A percentile compares a stretch with the other conserved stretches of the same genome.
These are phyloP conservation scores for Pestalotiopsis sp. DNA, from an alignment of 2,329 filamentous ascomycete species.

Conservation along the genomic window DNA sequence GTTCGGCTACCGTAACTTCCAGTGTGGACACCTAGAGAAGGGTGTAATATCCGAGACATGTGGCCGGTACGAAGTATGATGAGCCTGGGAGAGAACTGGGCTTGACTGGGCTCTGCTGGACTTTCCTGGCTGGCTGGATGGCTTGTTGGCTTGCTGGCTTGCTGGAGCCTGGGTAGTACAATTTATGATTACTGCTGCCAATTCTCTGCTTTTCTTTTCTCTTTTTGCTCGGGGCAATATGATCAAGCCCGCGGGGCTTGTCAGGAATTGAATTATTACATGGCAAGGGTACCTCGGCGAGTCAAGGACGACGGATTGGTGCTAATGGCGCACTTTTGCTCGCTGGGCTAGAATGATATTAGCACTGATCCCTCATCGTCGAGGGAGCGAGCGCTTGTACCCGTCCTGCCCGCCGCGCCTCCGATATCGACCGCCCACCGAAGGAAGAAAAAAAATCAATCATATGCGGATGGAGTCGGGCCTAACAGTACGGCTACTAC, in stretches of 20 bases:
- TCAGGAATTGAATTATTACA: background rate
- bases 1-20: conserved; percentile 9
- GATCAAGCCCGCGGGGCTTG: background rate
- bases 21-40: conserved; percentile 11
- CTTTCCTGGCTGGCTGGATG: background rate
- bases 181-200: background rate
- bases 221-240: background rate
- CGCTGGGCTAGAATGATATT: background rate
- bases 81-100: background rate
- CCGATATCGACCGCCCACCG: background rate
- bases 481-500: background rate
- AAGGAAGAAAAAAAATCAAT: background rate
- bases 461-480: background rate
- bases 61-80: conserved; percentile 7
- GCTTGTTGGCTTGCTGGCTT: too few species aligned
- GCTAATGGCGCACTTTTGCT: background rate
- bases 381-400: background rate
- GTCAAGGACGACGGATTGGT: background rate
- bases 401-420: background rate
- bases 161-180: too few species aligned
- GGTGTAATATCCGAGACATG: conserved; percentile 14
- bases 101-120: background rate
- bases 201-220: background rate
- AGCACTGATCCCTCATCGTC: background rate
- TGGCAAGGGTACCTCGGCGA: conserved; percentile 3